phyloP scores from a whole-genome alignment of 2,329 filamentous ascomycete species.

The Lasiodiplodia sp. region DNA sequence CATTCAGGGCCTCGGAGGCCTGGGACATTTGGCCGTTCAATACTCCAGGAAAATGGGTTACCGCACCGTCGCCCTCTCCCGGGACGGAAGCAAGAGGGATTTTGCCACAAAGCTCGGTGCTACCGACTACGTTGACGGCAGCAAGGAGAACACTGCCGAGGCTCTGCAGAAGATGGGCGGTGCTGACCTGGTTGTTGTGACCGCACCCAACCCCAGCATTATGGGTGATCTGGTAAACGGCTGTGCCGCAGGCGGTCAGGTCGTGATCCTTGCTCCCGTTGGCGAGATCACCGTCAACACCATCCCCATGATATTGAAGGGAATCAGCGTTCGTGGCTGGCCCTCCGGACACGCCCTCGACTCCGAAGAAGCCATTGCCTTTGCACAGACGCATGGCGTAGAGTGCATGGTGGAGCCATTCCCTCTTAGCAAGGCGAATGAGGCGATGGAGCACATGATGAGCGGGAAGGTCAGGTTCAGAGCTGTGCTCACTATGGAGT shows the following conservation, averaged over 20 bases:
- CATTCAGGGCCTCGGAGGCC: constrained; percentile 61
- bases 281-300: constrained; percentile 55
- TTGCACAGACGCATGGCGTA: constrained; percentile 56
- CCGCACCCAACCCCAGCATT: constrained; percentile 66
- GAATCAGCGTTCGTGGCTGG: constrained; percentile 59
- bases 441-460: constrained; percentile 59
- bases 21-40: constrained; percentile 62
- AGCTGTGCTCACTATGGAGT: constrained; percentile 57
- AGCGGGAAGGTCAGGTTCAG: constrained; percentile 60
- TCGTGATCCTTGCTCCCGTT: constrained; percentile 65
- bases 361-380: constrained; percentile 60
- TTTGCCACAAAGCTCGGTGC: constrained; percentile 64
- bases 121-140: constrained; percentile 64
- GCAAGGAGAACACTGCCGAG: constrained; percentile 56
- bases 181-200: constrained; percentile 67
- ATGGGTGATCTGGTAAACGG: constrained; percentile 63
- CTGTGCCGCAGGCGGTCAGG: constrained; percentile 62
- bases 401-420: constrained; percentile 63
- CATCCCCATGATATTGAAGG: constrained; percentile 55
- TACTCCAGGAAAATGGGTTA: constrained; percentile 62
- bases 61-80: constrained; percentile 60
- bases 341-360: constrained; percentile 62
- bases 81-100: constrained; percentile 59
- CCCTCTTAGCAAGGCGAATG: constrained; percentile 58
- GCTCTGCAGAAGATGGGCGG: constrained; percentile 66